These are phyloP conservation scores for Aspergillus kassunensis DNA, from an alignment of 495 filamentous ascomycete species.

Conservation along the genomic window DNA sequence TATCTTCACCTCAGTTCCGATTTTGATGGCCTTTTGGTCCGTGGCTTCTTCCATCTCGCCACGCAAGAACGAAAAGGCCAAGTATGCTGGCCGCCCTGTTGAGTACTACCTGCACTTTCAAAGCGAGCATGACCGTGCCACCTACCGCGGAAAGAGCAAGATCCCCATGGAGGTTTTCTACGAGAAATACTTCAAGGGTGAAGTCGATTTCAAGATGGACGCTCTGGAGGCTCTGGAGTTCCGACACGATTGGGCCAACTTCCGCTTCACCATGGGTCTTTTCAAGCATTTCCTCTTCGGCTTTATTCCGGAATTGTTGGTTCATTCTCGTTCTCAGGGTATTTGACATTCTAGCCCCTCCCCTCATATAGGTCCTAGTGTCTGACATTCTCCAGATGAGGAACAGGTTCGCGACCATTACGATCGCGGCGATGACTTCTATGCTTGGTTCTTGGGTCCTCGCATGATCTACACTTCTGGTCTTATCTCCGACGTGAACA, in stretches of 20 bases:
- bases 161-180: slow-evolving; percentile 65
- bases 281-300: slow-evolving; percentile 66
- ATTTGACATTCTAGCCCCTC: slow-evolving; percentile 4
- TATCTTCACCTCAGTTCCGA: slow-evolving; percentile 50
- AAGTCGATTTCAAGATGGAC: slow-evolving; percentile 64
- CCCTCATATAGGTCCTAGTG: slow-evolving; percentile 5
- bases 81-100: slow-evolving; percentile 55
- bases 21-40: slow-evolving; percentile 57
- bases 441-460: slow-evolving; percentile 69
- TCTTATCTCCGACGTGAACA: slow-evolving; percentile 62
- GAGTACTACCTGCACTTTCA: slow-evolving; percentile 64
- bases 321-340: slow-evolving; percentile 69
- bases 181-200: slow-evolving; percentile 62
- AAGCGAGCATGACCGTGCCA: slow-evolving; percentile 50
- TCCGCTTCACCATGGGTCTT: slow-evolving; percentile 61
- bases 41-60: slow-evolving; percentile 54
- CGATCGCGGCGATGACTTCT: slow-evolving; percentile 72
- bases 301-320: slow-evolving; percentile 63
- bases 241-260: slow-evolving; percentile 66
- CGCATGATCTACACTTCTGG: slow-evolving; percentile 74
- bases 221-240: slow-evolving; percentile 58
- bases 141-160: slow-evolving; percentile 57
- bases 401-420: slow-evolving; percentile 75
- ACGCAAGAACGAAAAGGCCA: slow-evolving; percentile 60
- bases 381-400: slow-evolving; percentile 50